Conservation (phyloP, 2,329 filamentous ascomycete genomes). For the Stenocarpella maydis region DNA sequence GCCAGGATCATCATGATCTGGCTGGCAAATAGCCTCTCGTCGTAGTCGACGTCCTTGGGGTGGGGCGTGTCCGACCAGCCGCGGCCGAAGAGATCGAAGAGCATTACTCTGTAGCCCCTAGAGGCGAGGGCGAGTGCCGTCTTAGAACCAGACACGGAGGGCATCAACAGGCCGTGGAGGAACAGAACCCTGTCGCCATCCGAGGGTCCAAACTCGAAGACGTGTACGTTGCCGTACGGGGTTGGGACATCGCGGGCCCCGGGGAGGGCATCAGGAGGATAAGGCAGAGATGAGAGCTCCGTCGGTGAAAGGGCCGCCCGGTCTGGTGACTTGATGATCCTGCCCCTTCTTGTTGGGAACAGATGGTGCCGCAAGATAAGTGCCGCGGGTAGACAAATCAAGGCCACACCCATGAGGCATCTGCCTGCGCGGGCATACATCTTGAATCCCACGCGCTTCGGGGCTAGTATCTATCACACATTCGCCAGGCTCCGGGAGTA, state of each 20-base stretch:
- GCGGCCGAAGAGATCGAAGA: conserved; percentile 78
- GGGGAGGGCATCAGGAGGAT: conserved; percentile 74
- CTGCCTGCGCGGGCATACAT: conserved; percentile 17
- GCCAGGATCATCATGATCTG: conserved; percentile 76
- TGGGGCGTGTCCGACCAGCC: conserved; percentile 72
- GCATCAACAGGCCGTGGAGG: conserved; percentile 85
- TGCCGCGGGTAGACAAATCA: conserved; percentile 24
- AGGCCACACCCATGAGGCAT: neutral
- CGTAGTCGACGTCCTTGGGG: conserved; percentile 72
- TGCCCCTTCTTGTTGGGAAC: conserved; percentile 8
- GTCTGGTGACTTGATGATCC: conserved; percentile 40
- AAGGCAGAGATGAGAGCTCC: conserved; percentile 44
- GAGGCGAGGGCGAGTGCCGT: conserved; percentile 72
- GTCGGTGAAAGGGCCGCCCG: conserved; percentile 1
- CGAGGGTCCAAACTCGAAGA: conserved; percentile 84
- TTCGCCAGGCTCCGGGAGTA: neutral
- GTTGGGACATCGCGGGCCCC: conserved; percentile 77
- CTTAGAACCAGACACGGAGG: conserved; percentile 75
- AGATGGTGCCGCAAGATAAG: conserved; percentile 16
- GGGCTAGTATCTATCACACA: neutral
- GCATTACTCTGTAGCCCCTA: conserved; percentile 78
- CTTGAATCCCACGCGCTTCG: neutral
- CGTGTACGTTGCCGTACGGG: conserved; percentile 77
- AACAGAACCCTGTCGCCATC: conserved; percentile 78
- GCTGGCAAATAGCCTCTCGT: conserved; percentile 75